Evolutionary conservation across 495 filamentous ascomycete genomes (phyloP), one percentile per base, ranked within the genome.

Genomic region (Penicillium taxi): DNA sequence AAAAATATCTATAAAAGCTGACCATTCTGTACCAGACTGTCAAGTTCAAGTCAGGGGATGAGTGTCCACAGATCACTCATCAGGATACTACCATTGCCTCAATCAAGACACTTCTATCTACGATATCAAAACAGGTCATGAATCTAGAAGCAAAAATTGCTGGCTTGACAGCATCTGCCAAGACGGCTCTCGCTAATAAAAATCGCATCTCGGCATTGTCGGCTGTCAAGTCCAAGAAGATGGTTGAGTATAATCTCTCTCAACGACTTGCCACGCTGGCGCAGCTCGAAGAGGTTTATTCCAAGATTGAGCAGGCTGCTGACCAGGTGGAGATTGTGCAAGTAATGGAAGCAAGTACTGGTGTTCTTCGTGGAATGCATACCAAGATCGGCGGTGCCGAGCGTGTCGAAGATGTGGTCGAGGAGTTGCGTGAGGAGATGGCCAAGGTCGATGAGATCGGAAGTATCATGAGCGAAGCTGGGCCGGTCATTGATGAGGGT

Each of bases 211-310:
- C 78, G 0, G 91, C 91, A 5, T 64, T 87, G 2, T 74, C 81
- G 0, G 77, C 86, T 0, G 67, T 98, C n/a, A 78, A 78, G 23
- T 82, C 76, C 0, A 94, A 84, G 61, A 96, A 91, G 53, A 63
- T 82, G 3, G 78, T 77, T 16, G 86, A 93, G 52, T 65, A 72
- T 6, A 81, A 75, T 22, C 69, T 96, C 0, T 64, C 70, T 12
- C 72, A 77, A 32, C 78, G 86, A 2, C 69, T 78, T 15, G 78
- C 77, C 7, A 82, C 80, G 1, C 69, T 91, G 1, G 60, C 59
- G n/a, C 87, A 94, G 58, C 66, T 96, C 0, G 86, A 96, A 57
- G 78, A 84, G 29, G 78, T 94, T 0, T 82, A 82, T 35, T 54
- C 64, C 6, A 82, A 80, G 49, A 87, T 98, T 36, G 80, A 94